Percentiles rank a stretch among this genome's conserved stretches.
These are phyloP conservation scores for Fagopyrum homotropicum DNA, from an alignment of 148 eudicot genomes.

Conservation along the genomic window DNA sequence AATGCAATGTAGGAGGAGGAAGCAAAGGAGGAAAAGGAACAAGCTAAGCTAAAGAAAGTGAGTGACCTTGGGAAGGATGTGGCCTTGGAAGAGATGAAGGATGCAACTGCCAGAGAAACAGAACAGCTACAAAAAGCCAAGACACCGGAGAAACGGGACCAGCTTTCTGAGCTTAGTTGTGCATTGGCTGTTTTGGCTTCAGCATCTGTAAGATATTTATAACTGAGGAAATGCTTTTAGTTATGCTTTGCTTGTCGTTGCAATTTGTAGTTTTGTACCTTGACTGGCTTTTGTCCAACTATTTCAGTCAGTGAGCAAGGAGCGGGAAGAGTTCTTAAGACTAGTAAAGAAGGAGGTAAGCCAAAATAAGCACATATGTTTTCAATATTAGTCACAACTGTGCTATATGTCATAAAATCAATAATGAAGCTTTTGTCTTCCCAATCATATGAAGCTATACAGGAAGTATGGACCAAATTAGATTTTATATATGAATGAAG, in stretches of 20 bases:
- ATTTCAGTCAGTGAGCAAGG: slow-evolving; percentile 76
- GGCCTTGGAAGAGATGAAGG: slow-evolving; percentile 62
- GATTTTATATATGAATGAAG: background rate
- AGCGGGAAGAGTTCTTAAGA: slow-evolving; percentile 81
- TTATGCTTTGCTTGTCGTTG: background rate
- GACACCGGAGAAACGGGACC: slow-evolving; percentile 46
- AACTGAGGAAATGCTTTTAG: background rate
- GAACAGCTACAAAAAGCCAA: slow-evolving; percentile 30
- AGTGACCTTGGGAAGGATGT: slow-evolving; percentile 44
- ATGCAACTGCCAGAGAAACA: slow-evolving; percentile 46
- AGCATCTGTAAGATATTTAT: slow-evolving; percentile 45
- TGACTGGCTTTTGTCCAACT: slow-evolving; percentile 15
- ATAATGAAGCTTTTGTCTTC: background rate
- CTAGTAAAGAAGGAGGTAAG: slow-evolving; percentile 80
- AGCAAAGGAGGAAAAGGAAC: slow-evolving; percentile 54
- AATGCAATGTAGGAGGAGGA: slow-evolving; percentile 45
- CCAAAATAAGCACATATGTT: background rate
- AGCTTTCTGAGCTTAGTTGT: slow-evolving; percentile 69
- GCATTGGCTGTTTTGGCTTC: slow-evolving; percentile 77
- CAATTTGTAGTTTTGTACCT: background rate
- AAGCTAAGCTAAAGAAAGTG: slow-evolving; percentile 50
- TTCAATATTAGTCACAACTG: background rate
- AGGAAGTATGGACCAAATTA: background rate
- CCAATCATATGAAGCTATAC: background rate
- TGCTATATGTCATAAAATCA: background rate